Conservation (phyloP, 2,329 filamentous ascomycete species). For the Colletotrichum truncatum region DNA sequence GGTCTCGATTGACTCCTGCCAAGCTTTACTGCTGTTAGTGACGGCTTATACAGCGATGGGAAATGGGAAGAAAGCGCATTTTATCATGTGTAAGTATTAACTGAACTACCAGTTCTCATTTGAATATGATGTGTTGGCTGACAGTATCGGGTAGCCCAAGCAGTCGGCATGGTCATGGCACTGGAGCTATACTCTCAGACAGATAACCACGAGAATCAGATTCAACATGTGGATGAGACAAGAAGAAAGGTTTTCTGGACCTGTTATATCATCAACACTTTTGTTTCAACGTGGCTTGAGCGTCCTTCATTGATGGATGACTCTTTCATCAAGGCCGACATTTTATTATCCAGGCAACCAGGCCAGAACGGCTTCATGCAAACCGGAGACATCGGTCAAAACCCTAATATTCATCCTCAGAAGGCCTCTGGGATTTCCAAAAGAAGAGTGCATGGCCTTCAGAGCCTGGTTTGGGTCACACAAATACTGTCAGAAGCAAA, state of each 20-base stretch:
- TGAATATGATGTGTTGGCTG: too few species aligned
- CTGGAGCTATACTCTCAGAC: slow-evolving; percentile 1
- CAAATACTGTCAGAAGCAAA: slow-evolving; percentile 16
- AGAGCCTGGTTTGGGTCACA: slow-evolving; percentile 5
- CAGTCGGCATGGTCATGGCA: slow-evolving; percentile 7
- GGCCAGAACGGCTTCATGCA: background rate
- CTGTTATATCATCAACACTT: slow-evolving; percentile 16
- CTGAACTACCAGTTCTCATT: background rate
- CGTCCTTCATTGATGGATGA: slow-evolving; percentile 17
- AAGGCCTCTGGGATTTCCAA: background rate
- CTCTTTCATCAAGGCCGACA: slow-evolving; percentile 3
- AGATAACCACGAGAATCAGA: background rate
- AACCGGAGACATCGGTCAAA: background rate
- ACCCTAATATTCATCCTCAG: background rate
- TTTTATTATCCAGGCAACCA: background rate
- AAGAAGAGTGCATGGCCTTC: background rate
- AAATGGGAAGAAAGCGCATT: slow-evolving; percentile 1
- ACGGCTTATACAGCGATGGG: slow-evolving; percentile 11
- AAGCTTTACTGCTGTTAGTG: slow-evolving; percentile 7
- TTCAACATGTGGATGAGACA: background rate
- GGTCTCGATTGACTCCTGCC: slow-evolving; percentile 6
- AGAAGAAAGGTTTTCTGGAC: slow-evolving; percentile 18
- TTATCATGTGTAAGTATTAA: slow-evolving; percentile 7
- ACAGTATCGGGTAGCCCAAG: too few species aligned
- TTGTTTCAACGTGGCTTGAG: slow-evolving; percentile 21